Evolutionary conservation across 2,329 filamentous ascomycete species (phyloP), one percentile per base, ranked within the genome.

Genomic region (Monilinia fructigena): DNA sequence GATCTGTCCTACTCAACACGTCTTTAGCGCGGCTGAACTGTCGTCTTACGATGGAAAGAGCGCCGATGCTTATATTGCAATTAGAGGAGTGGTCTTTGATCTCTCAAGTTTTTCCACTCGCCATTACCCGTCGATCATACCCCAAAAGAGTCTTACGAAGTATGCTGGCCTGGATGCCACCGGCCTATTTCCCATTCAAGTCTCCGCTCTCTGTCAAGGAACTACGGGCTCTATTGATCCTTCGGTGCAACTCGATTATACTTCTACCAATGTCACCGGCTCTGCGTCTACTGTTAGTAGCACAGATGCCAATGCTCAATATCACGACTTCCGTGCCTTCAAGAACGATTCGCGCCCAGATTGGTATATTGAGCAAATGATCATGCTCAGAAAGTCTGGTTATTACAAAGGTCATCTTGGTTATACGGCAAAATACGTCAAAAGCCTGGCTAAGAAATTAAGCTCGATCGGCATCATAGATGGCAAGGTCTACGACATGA

Each of bases 311-410:
- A 96, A 97, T 74, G 81, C 87, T 28, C 81, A 85, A 69, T 99
- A 96, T 76, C 95, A 99, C 75, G 95, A 99, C 76, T 99, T 99
- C 85, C 88, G 95, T 67, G 87, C 85, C 75, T 93, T 86, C 75
- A 92, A 85, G 45, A 92, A 93, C 71, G 91, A 97, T 75, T 89
- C 85, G 61, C 89, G 93, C 14, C 87, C 89, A 2, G 92, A 97
- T 75, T 99, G 95, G 95, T 98, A 94, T 80, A 89, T 84, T 66
- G 92, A 99, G 79, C 88, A 93, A 77, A 92, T 97, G 85, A 83
- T 88, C 42, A 86, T 88, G 76, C 80, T 99, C 63, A 60, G 45
- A 23, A 90, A 89, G 72, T 79, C 86, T 42, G 89, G 88, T 71
- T 98, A 90, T 82, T 89, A 90, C 79, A 96, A 96, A 77, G 95